Evolutionary conservation across 208 protist genomes (phyloP).

Genomic region (Wallacemonas sp.): DNA sequence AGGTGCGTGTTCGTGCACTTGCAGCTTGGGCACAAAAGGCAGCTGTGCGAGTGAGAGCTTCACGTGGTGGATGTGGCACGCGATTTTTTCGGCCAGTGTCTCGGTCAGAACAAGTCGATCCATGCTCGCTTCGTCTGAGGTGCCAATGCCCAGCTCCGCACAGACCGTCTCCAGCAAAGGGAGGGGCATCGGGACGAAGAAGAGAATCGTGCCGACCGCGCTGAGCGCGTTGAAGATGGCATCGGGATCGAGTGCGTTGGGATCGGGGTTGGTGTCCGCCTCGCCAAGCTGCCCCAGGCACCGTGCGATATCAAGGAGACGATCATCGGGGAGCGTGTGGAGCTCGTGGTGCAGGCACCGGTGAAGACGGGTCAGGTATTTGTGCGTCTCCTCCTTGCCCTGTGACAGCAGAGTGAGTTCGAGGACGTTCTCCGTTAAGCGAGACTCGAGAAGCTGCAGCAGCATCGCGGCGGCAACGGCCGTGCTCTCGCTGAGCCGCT

Average conservation of each 20-base stretch:
- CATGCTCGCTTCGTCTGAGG: conserved; percentile 35
- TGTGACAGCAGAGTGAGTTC: neutral
- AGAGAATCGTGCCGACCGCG: conserved; percentile 28
- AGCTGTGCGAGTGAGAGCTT: conserved; percentile 38
- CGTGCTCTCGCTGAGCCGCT: conserved; percentile 34
- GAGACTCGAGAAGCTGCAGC: conserved; percentile 2
- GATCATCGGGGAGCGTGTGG: conserved; percentile 27
- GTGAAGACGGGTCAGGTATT: conserved; percentile 32
- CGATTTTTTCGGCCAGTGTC: conserved; percentile 62
- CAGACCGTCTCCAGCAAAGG: conserved; percentile 35
- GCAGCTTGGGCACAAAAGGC: conserved; percentile 62
- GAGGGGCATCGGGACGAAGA: conserved; percentile 9
- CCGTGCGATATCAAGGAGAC: conserved; percentile 31
- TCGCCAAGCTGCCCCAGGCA: conserved; percentile 19
- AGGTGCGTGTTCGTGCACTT: conserved; percentile 78
- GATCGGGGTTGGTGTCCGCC: neutral
- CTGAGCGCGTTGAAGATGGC: conserved; percentile 58
- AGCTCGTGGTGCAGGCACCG: conserved; percentile 49
- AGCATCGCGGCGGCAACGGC: conserved; percentile 51
- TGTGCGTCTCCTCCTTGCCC: conserved; percentile 17
- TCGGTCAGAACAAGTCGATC: conserved; percentile 54
- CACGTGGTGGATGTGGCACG: conserved; percentile 47
- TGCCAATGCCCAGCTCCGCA: conserved; percentile 56
- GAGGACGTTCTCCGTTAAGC: neutral
- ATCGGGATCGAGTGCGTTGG: conserved; percentile 20